Conservation (phyloP, 1,284 basidiomycete genomes). For the Lignosus rhinocerotis region DNA sequence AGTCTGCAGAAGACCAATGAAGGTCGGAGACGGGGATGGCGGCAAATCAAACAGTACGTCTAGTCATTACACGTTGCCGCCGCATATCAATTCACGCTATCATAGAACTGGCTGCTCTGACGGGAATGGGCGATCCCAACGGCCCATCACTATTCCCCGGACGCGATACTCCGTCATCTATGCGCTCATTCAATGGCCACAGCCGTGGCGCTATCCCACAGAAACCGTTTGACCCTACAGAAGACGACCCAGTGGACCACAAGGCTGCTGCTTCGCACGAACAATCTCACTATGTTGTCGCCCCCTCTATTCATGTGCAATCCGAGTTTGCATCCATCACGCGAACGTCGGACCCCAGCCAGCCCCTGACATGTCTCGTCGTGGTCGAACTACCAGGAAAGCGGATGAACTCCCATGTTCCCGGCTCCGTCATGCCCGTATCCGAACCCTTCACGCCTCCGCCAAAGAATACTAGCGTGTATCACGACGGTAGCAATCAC, state of each 20-base stretch:
- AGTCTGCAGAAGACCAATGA: constrained; percentile 94
- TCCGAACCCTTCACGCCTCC: constrained; percentile 41
- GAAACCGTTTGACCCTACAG: constrained; percentile 63
- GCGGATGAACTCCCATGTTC: constrained; percentile 54
- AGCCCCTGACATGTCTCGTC: constrained; percentile 88
- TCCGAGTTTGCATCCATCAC: constrained; percentile 86
- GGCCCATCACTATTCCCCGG: constrained; percentile 63
- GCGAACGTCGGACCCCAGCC: constrained; percentile 68
- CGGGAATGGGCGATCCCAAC: constrained; percentile 77
- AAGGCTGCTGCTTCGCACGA: constrained; percentile 49
- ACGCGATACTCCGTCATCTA: constrained; percentile 53
- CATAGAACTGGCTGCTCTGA: constrained; percentile 82
- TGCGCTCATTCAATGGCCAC: constrained; percentile 34
- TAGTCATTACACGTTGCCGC: not conserved
- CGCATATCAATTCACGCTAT: not conserved
- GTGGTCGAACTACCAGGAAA: constrained; percentile 85
- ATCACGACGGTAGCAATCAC: constrained; percentile 20
- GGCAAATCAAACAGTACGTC: constrained; percentile 86
- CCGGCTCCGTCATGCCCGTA: constrained; percentile 55
- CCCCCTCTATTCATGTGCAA: constrained; percentile 86
- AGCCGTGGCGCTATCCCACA: constrained; percentile 34
- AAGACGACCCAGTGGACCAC: constrained; percentile 80
- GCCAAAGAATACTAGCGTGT: constrained; percentile 14
- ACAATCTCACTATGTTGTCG: constrained; percentile 70
- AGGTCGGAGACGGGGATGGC: constrained; percentile 80